Evolutionary conservation across 108 stramenopile genomes (phyloP), one percentile per base, ranked within the genome.

Genomic region (Discostella stelligeroides): DNA sequence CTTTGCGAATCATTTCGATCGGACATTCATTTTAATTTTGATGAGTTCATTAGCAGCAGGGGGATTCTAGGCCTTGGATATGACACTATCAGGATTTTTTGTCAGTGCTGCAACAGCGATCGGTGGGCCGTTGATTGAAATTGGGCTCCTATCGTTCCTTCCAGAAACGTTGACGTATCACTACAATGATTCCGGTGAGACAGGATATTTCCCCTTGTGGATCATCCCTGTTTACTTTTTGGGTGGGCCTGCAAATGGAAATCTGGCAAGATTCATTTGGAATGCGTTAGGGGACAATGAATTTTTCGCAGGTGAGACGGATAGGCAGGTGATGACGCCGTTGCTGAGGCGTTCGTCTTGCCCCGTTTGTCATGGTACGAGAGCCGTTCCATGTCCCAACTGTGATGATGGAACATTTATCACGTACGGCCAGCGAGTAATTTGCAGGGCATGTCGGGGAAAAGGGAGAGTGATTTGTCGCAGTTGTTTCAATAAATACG

Each of bases 181-280:
- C 30, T 95, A 95, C 73, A 88, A 70, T 34, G 89, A 92, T 72
- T 0, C 63, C 0, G 91, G 91, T 10, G 90, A 92, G 72, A 89
- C 87, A 24, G 94, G 94, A 17, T 88, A 84, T 66, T 92, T 95
- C 59, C 94, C 94, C 0, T 72, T 89, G 24, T 95, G 94, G 94
- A 92, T 92, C 39, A 40, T 86, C 12, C 91, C 94, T 0, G 88
- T 95, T 9, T 95, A 92, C 50, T 92, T 92, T 53, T 64, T 92
- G 43, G 94, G 94, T 24, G 94, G 94, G 25, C 94, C 94, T 9
- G 94, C 94, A 25, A 81, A 84, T 61, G 94, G 94, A 8, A 92
- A 95, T 71, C 60, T 95, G 28, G 94, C 94, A 28, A 68, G 94
- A 46, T 72, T 84, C 6, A 70, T 92, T 80, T 90, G 90, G 93